phyloP scores from a whole-genome alignment of 768 basidiomycete species.

The Chalciporus pseudorubinellus region DNA sequence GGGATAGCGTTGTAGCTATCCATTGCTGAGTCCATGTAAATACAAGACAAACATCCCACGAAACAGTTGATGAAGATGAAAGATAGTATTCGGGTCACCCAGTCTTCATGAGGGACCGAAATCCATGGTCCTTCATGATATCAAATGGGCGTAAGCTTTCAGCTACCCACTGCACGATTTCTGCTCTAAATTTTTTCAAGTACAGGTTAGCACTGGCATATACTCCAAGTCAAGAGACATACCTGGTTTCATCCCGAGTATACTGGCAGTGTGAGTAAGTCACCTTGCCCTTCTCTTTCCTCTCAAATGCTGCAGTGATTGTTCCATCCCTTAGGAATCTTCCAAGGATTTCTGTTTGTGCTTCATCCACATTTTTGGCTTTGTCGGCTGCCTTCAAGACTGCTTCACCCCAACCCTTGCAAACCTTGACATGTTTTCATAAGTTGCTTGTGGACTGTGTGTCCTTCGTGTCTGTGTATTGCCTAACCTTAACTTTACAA shows the following conservation, averaged over 20 bases:
- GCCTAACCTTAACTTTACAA: constrained; percentile 7
- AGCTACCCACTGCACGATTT: constrained; percentile 37
- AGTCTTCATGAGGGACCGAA: constrained; percentile 20
- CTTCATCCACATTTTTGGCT: background rate
- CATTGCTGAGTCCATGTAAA: constrained; percentile 23
- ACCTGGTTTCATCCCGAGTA: constrained; percentile 18
- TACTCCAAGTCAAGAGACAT: background rate
- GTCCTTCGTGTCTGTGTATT: constrained; percentile 27
- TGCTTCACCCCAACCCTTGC: constrained; percentile 28
- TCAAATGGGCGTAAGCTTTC: constrained; percentile 33
- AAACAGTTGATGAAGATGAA: constrained; percentile 33
- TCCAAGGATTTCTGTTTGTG: background rate
- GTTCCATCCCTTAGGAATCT: background rate
- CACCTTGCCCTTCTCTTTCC: constrained; percentile 27
- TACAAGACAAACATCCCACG: constrained; percentile 28
- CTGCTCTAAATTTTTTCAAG: constrained; percentile 15
- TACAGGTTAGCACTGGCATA: too few species aligned
- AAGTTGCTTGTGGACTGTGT: constrained; percentile 29
- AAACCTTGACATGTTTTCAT: constrained; percentile 24
- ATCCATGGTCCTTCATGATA: constrained; percentile 36
- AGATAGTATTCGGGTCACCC: constrained; percentile 25
- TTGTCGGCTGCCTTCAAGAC: background rate
- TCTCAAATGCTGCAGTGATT: constrained; percentile 31
- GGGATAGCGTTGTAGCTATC: constrained; percentile 26
- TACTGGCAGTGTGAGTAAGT: constrained; percentile 30